A percentile compares a stretch with the other conserved stretches of the same genome.
These are phyloP conservation scores for Aspergillus floridensis DNA, from an alignment of 2,329 filamentous ascomycete genomes.

Conservation along the genomic window DNA sequence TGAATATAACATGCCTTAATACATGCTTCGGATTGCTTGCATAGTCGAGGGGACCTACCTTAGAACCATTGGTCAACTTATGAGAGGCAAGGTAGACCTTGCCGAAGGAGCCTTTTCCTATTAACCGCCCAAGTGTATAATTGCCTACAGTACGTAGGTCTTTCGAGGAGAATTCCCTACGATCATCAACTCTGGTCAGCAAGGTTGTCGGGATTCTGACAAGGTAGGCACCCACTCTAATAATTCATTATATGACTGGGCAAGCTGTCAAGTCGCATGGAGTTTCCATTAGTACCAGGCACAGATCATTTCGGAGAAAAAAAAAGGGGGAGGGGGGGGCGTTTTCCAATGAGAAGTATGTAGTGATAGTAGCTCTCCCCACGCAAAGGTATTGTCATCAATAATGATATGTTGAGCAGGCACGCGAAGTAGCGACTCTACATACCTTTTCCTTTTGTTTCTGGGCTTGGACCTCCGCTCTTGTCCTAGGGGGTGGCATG, in stretches of 20 bases:
- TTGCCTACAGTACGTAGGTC: conserved; percentile 92
- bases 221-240: conserved; percentile 67
- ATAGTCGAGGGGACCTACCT: conserved; percentile 54
- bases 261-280: conserved; percentile 62
- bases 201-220: not conserved
- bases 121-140: conserved; percentile 84
- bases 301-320: not conserved
- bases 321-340: not conserved
- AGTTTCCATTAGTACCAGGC: not conserved
- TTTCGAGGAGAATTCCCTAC: conserved; percentile 86
- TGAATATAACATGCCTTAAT: conserved; percentile 37
- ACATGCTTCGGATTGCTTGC: not conserved
- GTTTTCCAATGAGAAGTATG: not conserved
- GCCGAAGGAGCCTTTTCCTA: conserved; percentile 96
- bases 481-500: conserved; percentile 44
- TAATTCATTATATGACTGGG: conserved; percentile 92
- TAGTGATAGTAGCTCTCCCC: not conserved
- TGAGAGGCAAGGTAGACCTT: conserved; percentile 96
- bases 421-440: conserved; percentile 4
- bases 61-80: conserved; percentile 97
- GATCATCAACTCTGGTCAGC: conserved; percentile 7
- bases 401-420: not conserved
- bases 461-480: conserved; percentile 56
- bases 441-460: conserved; percentile 59
- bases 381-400: not conserved